Conservation (phyloP, 257 asterid genomes). For the Paulownia fortunei region DNA sequence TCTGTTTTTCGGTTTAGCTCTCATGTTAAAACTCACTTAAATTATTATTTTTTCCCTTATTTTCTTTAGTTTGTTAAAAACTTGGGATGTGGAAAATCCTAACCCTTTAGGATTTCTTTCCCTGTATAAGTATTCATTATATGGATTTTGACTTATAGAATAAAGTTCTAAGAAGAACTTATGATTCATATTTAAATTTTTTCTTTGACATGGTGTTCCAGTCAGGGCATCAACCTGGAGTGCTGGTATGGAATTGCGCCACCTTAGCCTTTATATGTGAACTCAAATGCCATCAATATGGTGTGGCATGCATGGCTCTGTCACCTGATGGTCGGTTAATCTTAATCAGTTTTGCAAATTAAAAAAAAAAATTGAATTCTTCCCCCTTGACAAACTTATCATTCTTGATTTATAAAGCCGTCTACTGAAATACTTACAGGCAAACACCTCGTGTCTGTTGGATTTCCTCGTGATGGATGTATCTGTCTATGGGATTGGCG, state of each 20-base stretch:
- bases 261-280: constrained; percentile 49
- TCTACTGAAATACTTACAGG: constrained; percentile 44
- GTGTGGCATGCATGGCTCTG: constrained; percentile 70
- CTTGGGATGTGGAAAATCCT: neutral
- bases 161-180: neutral
- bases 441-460: constrained; percentile 66
- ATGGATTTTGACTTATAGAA: neutral
- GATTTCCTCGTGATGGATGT: constrained; percentile 68
- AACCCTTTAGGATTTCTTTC: neutral
- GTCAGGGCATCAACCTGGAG: constrained; percentile 70
- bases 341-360: constrained; percentile 25
- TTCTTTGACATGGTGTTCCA: constrained; percentile 36
- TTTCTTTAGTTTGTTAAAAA: neutral
- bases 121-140: neutral
- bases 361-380: neutral
- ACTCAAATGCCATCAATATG: constrained; percentile 66
- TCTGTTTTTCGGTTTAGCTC: no score
- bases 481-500: constrained; percentile 75
- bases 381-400: constrained; percentile 18
- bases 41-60: neutral
- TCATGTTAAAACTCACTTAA: neutral
- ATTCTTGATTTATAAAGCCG: constrained; percentile 8
- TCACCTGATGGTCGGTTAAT: constrained; percentile 69
- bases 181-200: neutral
- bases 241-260: constrained; percentile 60